A percentile compares a stretch with the other conserved stretches of the same genome.
Conservation (phyloP, 2,329 filamentous ascomycete species). For the Aspergillus quadrilineatus region DNA sequence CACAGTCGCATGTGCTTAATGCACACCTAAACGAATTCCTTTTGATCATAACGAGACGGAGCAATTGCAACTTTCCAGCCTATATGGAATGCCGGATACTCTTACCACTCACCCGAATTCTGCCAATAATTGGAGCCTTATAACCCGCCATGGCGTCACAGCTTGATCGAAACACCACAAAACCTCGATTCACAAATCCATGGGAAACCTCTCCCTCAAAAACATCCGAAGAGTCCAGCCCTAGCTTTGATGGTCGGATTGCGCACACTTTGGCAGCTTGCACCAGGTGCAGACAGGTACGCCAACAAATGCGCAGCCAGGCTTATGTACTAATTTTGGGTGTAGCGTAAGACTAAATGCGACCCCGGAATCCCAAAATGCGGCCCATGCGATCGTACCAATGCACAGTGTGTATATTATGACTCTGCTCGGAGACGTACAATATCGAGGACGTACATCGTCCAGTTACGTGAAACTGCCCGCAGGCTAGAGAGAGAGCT, state of each 20-base stretch:
- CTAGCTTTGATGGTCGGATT: slow-evolving; percentile 39
- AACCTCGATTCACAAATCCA: slow-evolving; percentile 27
- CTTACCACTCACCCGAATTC: background rate
- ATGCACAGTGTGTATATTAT: slow-evolving; percentile 90
- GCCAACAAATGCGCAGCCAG: slow-evolving; percentile 18
- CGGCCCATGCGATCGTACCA: slow-evolving; percentile 86
- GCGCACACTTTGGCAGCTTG: slow-evolving; percentile 52
- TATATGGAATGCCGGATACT: slow-evolving; percentile 15
- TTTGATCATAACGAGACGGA: background rate
- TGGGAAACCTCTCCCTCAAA: slow-evolving; percentile 29
- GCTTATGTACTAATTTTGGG: slow-evolving; percentile 6
- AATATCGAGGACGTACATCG: slow-evolving; percentile 88
- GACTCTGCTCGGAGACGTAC: slow-evolving; percentile 83
- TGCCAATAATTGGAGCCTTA: background rate
- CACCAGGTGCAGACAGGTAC: slow-evolving; percentile 51
- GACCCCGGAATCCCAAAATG: slow-evolving; percentile 90
- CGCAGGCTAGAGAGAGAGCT: slow-evolving; percentile 79
- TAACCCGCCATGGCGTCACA: slow-evolving; percentile 24
- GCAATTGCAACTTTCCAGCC: slow-evolving; percentile 5
- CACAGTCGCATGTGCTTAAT: slow-evolving; percentile 15
- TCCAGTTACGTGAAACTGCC: slow-evolving; percentile 84
- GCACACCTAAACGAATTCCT: background rate
- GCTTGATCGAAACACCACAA: slow-evolving; percentile 14
- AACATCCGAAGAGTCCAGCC: slow-evolving; percentile 28
- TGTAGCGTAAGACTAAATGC: slow-evolving; percentile 89